Conservation (phyloP, 1,139 yeast species). For the Suhomyces yuchorum region DNA sequence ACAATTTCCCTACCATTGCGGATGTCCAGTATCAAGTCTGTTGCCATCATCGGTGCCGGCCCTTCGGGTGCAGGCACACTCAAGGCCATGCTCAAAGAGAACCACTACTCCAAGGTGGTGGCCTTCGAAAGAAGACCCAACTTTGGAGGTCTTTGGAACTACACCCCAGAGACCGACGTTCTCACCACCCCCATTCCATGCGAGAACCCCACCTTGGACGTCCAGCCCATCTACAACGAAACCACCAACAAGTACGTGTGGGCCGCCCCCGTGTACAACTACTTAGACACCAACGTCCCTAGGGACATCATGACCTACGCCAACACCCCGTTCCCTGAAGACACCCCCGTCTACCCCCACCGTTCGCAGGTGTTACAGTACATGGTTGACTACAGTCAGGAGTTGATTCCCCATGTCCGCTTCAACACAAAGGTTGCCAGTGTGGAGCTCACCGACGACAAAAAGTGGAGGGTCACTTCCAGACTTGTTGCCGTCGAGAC, state of each 20-base stretch:
- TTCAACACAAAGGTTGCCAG: constrained; percentile 36
- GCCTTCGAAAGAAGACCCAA: constrained; percentile 51
- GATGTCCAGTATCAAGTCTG: constrained; percentile 22
- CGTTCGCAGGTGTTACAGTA: constrained; percentile 52
- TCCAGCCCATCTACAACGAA: constrained; percentile 20
- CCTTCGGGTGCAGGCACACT: constrained; percentile 66
- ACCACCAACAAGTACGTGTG: constrained; percentile 29
- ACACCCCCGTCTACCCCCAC: constrained; percentile 50
- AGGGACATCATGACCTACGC: constrained; percentile 58
- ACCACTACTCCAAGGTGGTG: constrained; percentile 39
- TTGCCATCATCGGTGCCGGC: constrained; percentile 67
- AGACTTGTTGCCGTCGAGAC: constrained; percentile 29
- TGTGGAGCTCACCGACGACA: constrained; percentile 28
- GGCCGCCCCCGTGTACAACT: constrained; percentile 49
- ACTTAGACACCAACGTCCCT: constrained; percentile 66
- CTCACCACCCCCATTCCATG: constrained; percentile 24
- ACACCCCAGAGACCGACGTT: constrained; percentile 26
- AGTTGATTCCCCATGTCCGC: constrained; percentile 33
- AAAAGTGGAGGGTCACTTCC: constrained; percentile 49
- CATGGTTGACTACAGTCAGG: constrained; percentile 41
- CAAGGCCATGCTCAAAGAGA: constrained; percentile 44
- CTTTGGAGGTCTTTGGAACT: constrained; percentile 60
- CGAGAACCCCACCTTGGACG: constrained; percentile 20
- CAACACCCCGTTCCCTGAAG: constrained; percentile 44
- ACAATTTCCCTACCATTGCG: background rate